These are phyloP conservation scores for Vickermania ingenoplastis DNA, from an alignment of 208 protist genomes.

Conservation along the genomic window DNA sequence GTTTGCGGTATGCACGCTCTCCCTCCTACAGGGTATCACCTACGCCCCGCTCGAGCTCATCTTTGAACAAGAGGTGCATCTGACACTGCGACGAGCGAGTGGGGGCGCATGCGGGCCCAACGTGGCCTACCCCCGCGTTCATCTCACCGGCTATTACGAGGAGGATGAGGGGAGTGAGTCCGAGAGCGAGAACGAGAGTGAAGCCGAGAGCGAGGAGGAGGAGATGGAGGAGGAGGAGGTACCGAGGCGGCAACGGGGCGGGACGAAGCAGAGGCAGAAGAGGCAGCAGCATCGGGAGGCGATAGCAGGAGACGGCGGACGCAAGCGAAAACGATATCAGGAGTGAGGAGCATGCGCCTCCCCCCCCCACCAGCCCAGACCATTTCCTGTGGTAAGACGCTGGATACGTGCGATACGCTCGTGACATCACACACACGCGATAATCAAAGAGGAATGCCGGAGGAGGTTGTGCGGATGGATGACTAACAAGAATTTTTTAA, in stretches of 20 bases:
- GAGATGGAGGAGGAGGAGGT: slow-evolving; percentile 2
- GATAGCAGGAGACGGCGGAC: not conserved
- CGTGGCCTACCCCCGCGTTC: slow-evolving; percentile 7
- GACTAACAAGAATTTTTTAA: too few species aligned
- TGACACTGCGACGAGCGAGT: slow-evolving; percentile 9
- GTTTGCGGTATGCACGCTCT: slow-evolving; percentile 18
- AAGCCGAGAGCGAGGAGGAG: not conserved
- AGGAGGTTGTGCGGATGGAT: too few species aligned
- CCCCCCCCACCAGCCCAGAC: too few species aligned
- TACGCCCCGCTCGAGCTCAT: slow-evolving; percentile 25
- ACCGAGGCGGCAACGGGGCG: not conserved
- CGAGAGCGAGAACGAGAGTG: slow-evolving; percentile 5
- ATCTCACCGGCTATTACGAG: slow-evolving; percentile 32
- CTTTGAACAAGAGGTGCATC: slow-evolving; percentile 15
- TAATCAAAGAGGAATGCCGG: too few species aligned
- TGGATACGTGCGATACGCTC: too few species aligned
- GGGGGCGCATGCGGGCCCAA: not conserved
- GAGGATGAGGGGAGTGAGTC: not conserved
- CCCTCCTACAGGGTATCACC: slow-evolving; percentile 7
- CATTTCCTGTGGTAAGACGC: too few species aligned
- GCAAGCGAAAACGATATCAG: not conserved
- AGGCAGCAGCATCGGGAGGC: not conserved
- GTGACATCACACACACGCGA: too few species aligned
- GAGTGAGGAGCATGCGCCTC: not conserved
- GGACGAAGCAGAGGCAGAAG: too few species aligned